Evolutionary conservation across 768 basidiomycete genomes (phyloP), one percentile per base, ranked within the genome.

Genomic region (Rhizopogon sp.): DNA sequence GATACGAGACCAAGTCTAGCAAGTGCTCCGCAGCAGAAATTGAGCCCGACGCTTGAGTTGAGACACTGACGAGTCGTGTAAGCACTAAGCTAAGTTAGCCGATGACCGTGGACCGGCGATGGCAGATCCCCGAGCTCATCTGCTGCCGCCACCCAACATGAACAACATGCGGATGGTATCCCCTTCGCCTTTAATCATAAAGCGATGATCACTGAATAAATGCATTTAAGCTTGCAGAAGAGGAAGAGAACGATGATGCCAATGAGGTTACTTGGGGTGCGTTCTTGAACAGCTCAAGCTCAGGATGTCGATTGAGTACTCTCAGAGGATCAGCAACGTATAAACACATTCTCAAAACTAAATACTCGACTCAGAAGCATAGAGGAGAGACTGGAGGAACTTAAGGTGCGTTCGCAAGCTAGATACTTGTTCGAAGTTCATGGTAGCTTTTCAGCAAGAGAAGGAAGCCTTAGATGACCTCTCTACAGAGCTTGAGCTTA

Each of bases 401-500:
- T 93, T 62, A 90, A 90, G 80, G 94, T 93, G 35, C 16, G 72
- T 63, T 10, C 13, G 9, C 25, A 47, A 33, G 40, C 22, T 50
- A 41, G 29, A 10, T 39, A 39, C 44, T 35, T 37, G 35, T 31
- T 28, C 52, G 13, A 37, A 10, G 22, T 28, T 28, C 29, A 41
- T 33, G 14, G 5, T 53, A 17, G 6, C 39, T 2, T n/a, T 52
- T 13, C 65, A 98, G 93, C 85, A 90, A 80, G 93, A 96, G 73
- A 95, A 95, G 72, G 95, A 97, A 62, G 88, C 93, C 2, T 81
- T 96, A 13, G 93, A 96, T 56, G 95, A 98, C 67, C 79, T 97
- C 31, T 73, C 83, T 1, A 88, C 81, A 43, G 95, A 97, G 64
- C 80, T 98, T 22, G 93, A 96, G 65, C 82, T 98, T 9, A 84